phyloP scores from a whole-genome alignment of 1,284 basidiomycete genomes.

The Rhodotorula sp. region DNA sequence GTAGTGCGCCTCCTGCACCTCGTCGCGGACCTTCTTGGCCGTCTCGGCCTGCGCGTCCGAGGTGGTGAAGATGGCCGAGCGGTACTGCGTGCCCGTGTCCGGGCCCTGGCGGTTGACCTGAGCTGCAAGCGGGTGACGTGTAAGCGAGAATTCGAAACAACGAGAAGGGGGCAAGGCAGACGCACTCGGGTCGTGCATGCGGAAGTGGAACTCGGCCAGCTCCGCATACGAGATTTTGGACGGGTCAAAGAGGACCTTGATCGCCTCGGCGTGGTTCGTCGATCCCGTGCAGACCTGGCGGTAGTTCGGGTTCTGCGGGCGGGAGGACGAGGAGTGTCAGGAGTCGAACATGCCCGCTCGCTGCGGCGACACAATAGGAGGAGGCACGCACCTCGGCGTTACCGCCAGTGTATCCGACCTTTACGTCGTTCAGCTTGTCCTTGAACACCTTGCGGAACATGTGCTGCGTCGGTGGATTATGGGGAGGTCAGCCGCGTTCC shows the following conservation, averaged over 20 bases:
- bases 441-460: constrained; percentile 41
- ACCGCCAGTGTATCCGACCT: constrained; percentile 46
- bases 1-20: constrained; percentile 79
- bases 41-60: constrained; percentile 71
- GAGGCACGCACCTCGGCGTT: constrained; percentile 23
- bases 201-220: constrained; percentile 65
- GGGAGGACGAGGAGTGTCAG: too few relatives aligned
- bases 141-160: not conserved
- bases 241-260: constrained; percentile 76
- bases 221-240: constrained; percentile 35
- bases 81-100: constrained; percentile 82
- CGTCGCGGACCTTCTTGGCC: constrained; percentile 76
- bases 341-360: too few relatives aligned
- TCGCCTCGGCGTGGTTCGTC: constrained; percentile 88
- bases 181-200: constrained; percentile 83
- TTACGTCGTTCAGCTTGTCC: constrained; percentile 35
- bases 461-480: constrained; percentile 36
- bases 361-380: too few relatives aligned
- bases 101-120: constrained; percentile 71
- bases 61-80: constrained; percentile 86
- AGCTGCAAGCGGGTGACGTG: not conserved
- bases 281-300: constrained; percentile 73
- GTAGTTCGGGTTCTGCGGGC: constrained; percentile 58
- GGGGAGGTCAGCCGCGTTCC: too few relatives aligned
- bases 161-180: not conserved